A percentile compares a stretch with the other conserved stretches of the same genome.
Evolutionary conservation across 768 basidiomycete genomes (phyloP).

Genomic region (Rubroboletus satanas): DNA sequence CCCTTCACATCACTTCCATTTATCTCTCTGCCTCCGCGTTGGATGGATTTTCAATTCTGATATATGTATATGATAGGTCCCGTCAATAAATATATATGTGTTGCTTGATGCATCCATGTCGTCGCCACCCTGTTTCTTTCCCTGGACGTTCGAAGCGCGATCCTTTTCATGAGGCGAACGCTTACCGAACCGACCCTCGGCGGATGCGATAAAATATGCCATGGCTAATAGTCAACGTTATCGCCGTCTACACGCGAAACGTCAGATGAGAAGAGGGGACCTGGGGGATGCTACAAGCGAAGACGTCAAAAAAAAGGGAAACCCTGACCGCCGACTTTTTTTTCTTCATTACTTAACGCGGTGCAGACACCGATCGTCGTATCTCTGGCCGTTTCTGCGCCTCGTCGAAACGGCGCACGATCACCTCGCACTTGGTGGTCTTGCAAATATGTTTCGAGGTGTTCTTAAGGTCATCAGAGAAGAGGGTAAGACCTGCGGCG

Average conservation of each 20-base stretch:
- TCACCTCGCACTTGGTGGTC: conserved; percentile 81
- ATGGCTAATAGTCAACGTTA: too few relatives aligned
- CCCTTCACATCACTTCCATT: neutral
- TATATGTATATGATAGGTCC: conserved; percentile 21
- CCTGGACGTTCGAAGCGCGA: too few relatives aligned
- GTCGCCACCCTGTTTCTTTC: neutral
- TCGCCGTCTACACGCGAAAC: neutral
- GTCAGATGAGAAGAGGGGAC: neutral
- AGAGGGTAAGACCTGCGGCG: conserved; percentile 83
- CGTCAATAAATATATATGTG: conserved; percentile 19
- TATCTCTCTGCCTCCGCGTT: neutral
- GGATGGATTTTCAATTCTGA: conserved; percentile 8
- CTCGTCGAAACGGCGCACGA: conserved; percentile 89
- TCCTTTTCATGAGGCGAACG: too few relatives aligned
- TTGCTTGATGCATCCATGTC: conserved; percentile 27
- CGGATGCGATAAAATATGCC: too few relatives aligned
- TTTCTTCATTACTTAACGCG: neutral
- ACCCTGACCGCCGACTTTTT: too few relatives aligned
- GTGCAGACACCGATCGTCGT: conserved; percentile 52
- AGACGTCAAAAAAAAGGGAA: neutral
- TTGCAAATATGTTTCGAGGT: conserved; percentile 84
- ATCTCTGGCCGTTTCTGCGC: conserved; percentile 61
- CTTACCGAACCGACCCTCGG: too few relatives aligned
- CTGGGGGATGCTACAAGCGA: neutral
- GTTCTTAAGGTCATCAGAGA: conserved; percentile 74